phyloP scores from a whole-genome alignment of 495 filamentous ascomycete species.

The Hypomontagnella monticulosa region DNA sequence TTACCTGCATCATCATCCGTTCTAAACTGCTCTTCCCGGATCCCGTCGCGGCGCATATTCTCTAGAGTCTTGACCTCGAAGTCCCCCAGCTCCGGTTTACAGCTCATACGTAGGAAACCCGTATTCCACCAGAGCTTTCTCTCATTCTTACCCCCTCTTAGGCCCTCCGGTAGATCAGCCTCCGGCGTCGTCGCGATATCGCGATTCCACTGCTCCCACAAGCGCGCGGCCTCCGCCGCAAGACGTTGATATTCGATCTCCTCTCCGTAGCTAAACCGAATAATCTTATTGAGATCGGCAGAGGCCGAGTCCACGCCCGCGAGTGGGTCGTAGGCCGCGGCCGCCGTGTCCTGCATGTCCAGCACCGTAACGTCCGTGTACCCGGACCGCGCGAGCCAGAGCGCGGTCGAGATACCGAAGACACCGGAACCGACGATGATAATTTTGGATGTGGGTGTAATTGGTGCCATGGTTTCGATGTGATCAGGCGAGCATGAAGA shows the following conservation, averaged over 20 bases:
- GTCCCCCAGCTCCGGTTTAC: constrained; percentile 32
- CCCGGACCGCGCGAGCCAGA: constrained; percentile 54
- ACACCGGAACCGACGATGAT: constrained; percentile 57
- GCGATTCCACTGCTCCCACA: constrained; percentile 57
- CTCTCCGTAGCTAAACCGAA: constrained; percentile 53
- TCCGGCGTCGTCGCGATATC: constrained; percentile 38
- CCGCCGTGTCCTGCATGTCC: constrained; percentile 50
- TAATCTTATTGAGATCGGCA: constrained; percentile 57
- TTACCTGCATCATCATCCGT: constrained; percentile 41
- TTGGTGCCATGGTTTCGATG: constrained; percentile 18
- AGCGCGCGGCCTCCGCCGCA: constrained; percentile 49
- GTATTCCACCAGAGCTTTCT: constrained; percentile 50
- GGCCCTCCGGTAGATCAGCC: constrained; percentile 44
- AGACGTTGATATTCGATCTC: constrained; percentile 56
- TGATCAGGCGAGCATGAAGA: too few species aligned
- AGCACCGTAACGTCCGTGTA: constrained; percentile 55
- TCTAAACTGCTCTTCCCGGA: constrained; percentile 48
- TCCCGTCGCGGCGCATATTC: constrained; percentile 48
- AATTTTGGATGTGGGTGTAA: constrained; percentile 41
- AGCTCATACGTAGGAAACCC: constrained; percentile 47
- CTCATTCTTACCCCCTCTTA: constrained; percentile 30
- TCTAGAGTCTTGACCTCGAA: constrained; percentile 49
- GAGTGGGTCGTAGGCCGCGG: constrained; percentile 27
- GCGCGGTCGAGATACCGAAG: constrained; percentile 54
- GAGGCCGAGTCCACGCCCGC: constrained; percentile 36